Evolutionary conservation across 2,329 filamentous ascomycete species (phyloP).

Genomic region (Penicillium oxalicum): DNA sequence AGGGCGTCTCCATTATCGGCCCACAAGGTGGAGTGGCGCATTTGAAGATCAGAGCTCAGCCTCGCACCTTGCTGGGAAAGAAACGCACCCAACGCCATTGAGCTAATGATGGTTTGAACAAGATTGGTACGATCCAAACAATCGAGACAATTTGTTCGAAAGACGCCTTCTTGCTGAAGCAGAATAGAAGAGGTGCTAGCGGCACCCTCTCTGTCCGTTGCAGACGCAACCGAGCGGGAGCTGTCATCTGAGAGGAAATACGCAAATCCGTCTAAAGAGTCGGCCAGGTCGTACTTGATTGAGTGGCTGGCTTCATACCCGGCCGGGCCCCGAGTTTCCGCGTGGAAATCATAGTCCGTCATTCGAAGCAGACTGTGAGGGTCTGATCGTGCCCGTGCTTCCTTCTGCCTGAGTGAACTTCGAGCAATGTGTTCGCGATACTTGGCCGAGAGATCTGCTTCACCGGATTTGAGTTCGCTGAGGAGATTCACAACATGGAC

Average conservation of each 20-base stretch:
- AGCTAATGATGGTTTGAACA: slow-evolving; percentile 90
- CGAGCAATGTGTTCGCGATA: slow-evolving; percentile 72
- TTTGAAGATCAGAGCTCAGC: slow-evolving; percentile 77
- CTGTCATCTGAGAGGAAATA: slow-evolving; percentile 79
- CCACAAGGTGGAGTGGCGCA: slow-evolving; percentile 87
- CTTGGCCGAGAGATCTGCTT: slow-evolving; percentile 72
- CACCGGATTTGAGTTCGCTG: slow-evolving; percentile 80
- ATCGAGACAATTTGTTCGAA: slow-evolving; percentile 92
- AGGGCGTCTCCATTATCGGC: slow-evolving; percentile 93
- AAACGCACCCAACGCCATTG: slow-evolving; percentile 85
- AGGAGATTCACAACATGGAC: slow-evolving; percentile 90
- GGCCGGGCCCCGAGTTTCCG: slow-evolving; percentile 76
- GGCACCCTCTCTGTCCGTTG: slow-evolving; percentile 39
- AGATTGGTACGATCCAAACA: slow-evolving; percentile 94
- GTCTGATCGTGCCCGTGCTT: slow-evolving; percentile 47
- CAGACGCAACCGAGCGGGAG: slow-evolving; percentile 42
- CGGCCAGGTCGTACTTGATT: slow-evolving; percentile 71
- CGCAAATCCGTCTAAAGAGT: slow-evolving; percentile 80
- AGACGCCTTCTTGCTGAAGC: slow-evolving; percentile 89
- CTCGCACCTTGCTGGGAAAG: slow-evolving; percentile 64
- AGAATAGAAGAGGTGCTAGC: slow-evolving; percentile 55
- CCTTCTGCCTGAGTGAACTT: slow-evolving; percentile 60
- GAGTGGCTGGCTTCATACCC: slow-evolving; percentile 88
- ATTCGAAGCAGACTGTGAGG: slow-evolving; percentile 71
- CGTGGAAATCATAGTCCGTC: slow-evolving; percentile 95